Percentiles rank a stretch among this genome's conserved stretches.
These are phyloP conservation scores for Blastocystis sp. DNA, from an alignment of 352 stramenopile genomes.

Conservation along the genomic window DNA sequence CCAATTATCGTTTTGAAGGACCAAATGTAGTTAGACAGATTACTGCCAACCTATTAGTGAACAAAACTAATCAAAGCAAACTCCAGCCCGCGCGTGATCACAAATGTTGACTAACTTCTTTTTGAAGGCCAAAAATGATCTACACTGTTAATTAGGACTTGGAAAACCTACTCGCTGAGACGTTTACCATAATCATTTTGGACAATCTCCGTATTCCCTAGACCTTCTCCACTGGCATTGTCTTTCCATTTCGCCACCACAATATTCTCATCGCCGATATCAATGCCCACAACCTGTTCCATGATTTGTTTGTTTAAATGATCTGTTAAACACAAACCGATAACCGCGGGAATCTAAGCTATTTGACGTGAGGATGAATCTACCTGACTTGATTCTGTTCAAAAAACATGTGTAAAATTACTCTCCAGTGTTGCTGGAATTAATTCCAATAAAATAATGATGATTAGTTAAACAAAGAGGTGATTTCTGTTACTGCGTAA, in stretches of 20 bases:
- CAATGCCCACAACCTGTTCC: background rate
- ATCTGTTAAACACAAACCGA: no score
- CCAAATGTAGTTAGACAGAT: slow-evolving; percentile 40
- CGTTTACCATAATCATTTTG: background rate
- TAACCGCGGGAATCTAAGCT: no score
- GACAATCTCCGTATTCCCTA: background rate
- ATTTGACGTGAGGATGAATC: no score
- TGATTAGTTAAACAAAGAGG: no score
- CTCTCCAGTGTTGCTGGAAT: no score
- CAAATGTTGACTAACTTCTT: background rate
- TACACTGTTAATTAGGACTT: background rate
- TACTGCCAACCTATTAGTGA: background rate
- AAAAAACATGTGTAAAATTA: no score
- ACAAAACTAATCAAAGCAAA: background rate
- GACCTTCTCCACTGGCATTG: background rate
- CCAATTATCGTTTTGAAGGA: slow-evolving; percentile 27
- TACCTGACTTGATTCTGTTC: no score
- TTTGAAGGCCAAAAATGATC: background rate
- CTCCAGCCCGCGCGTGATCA: background rate
- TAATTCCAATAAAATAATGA: no score
- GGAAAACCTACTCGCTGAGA: background rate
- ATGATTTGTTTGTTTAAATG: no score
- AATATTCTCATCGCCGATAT: slow-evolving; percentile 1
- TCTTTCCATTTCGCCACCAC: slow-evolving; percentile 18
- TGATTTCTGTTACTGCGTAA: no score